Evolutionary conservation across 2,329 filamentous ascomycete species (phyloP).

Genomic region (Mycosphaerella arachidis): DNA sequence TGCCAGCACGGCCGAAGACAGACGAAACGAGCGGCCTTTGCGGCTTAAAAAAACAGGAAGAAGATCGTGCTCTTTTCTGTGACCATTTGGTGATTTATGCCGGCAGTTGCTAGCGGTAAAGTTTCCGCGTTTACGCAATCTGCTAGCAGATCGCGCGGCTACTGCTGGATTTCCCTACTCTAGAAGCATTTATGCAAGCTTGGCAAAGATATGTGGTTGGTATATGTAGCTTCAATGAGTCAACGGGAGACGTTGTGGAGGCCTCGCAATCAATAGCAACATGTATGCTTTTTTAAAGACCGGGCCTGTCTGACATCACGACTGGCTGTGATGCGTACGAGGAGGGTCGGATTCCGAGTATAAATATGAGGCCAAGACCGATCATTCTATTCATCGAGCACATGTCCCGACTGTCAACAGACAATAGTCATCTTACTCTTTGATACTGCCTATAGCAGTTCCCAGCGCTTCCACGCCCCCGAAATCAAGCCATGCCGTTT

Average conservation of each 20-base stretch:
- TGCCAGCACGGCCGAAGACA: not conserved
- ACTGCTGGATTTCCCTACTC: not conserved
- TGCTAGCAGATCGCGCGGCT: not conserved
- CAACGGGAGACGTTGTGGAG: not conserved
- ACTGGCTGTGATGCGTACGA: not conserved
- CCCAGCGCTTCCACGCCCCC: not conserved
- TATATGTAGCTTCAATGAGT: not conserved
- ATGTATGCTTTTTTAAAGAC: not conserved
- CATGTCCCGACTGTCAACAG: not conserved
- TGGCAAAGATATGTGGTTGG: not conserved
- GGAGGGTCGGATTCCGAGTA: not conserved
- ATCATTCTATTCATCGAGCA: not conserved
- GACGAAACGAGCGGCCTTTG: not conserved
- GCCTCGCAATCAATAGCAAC: not conserved
- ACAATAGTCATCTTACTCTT: not conserved
- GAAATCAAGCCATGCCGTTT: slow-evolving; percentile 32
- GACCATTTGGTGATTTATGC: not conserved
- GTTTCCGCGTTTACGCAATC: not conserved
- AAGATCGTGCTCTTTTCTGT: too few relatives aligned
- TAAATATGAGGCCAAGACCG: not conserved
- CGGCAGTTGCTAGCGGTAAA: not conserved
- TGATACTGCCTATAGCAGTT: not conserved
- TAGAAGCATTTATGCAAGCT: not conserved
- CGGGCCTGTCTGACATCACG: not conserved
- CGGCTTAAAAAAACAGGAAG: too few relatives aligned